A percentile compares a stretch with the other conserved stretches of the same genome.
Conservation (phyloP, 73 alveolate genomes). For the Symbiodinium pilosum region DNA sequence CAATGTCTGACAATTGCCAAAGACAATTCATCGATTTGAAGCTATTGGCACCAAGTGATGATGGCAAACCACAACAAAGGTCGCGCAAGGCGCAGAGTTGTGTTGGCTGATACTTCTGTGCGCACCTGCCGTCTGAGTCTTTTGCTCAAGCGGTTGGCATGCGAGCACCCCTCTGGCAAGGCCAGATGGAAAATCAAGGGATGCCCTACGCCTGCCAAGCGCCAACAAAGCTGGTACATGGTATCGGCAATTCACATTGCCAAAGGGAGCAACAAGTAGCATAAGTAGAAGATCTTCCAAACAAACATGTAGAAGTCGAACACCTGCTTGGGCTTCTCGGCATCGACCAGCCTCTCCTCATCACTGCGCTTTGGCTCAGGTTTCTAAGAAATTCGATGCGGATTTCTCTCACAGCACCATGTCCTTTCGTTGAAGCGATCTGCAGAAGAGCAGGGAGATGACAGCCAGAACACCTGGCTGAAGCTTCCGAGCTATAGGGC, state of each 20-base stretch:
- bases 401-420: background rate
- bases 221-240: background rate
- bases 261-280: slow-evolving; percentile 6
- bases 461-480: background rate
- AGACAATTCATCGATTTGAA: background rate
- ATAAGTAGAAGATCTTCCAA: slow-evolving; percentile 64
- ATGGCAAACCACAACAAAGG: too few relatives aligned
- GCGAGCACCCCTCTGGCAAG: slow-evolving; percentile 10
- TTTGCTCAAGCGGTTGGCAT: too few relatives aligned
- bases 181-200: slow-evolving; percentile 6
- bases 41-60: background rate
- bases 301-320: slow-evolving; percentile 92
- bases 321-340: slow-evolving; percentile 78
- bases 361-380: background rate
- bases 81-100: too few relatives aligned
- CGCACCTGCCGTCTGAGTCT: too few relatives aligned
- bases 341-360: slow-evolving; percentile 3
- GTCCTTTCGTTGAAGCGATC: background rate
- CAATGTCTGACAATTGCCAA: background rate
- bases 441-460: background rate
- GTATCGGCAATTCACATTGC: background rate
- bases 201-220: background rate
- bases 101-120: too few relatives aligned
- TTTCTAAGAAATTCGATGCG: too few relatives aligned
- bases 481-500: too few relatives aligned